A percentile compares a stretch with the other conserved stretches of the same genome.
Evolutionary conservation across 2,329 filamentous ascomycete species (phyloP).

Genomic region (Trichothecium roseum): DNA sequence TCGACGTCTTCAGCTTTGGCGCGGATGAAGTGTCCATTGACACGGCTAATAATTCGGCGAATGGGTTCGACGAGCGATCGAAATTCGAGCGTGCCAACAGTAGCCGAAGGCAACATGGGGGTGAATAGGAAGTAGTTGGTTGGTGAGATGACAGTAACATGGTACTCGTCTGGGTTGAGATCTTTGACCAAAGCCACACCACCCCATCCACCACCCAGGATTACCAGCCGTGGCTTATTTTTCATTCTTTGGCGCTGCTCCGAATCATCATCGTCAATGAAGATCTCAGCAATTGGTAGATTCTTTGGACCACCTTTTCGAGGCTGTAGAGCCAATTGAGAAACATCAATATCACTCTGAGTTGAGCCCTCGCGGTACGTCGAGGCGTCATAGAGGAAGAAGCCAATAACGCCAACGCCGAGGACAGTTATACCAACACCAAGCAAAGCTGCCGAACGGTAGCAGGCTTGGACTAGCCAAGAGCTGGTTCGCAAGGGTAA

Average conservation of each 20-base stretch:
- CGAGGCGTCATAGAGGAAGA: conserved; percentile 88
- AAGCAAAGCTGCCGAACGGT: conserved; percentile 48
- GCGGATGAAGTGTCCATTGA: conserved; percentile 83
- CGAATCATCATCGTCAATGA: conserved; percentile 81
- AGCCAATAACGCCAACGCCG: conserved; percentile 60
- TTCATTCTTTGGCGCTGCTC: conserved; percentile 60
- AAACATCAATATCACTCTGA: conserved; percentile 68
- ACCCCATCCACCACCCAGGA: conserved; percentile 91
- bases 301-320: conserved; percentile 87
- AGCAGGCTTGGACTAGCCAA: conserved; percentile 46
- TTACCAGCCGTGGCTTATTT: conserved; percentile 85
- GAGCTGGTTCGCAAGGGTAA: conserved; percentile 35
- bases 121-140: conserved; percentile 98
- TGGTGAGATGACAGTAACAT: conserved; percentile 89
- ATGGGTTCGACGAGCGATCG: conserved; percentile 90
- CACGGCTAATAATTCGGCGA: conserved; percentile 65
- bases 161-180: conserved; percentile 82
- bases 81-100: conserved; percentile 87
- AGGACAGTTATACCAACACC: conserved; percentile 68
- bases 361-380: conserved; percentile 71
- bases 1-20: conserved; percentile 82
- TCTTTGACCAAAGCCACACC: conserved; percentile 87
- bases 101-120: conserved; percentile 93
- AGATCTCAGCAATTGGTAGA: conserved; percentile 76
- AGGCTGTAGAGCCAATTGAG: conserved; percentile 71